Evolutionary conservation across 2,329 filamentous ascomycete genomes (phyloP), one percentile per base, ranked within the genome.

Genomic region (Sclerotinia borealis): DNA sequence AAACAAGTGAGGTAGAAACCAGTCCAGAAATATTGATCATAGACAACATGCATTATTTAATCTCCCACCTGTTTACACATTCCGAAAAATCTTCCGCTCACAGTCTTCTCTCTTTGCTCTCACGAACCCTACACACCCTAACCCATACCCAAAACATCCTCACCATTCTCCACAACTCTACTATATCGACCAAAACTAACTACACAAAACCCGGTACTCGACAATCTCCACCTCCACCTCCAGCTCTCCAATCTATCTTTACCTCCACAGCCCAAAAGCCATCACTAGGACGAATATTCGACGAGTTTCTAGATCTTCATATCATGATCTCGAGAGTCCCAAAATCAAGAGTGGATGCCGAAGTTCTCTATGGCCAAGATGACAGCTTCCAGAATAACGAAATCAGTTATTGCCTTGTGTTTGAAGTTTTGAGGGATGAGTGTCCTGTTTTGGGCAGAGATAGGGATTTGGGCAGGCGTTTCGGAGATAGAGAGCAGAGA

Each of bases 111-210:
- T 76, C 78, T 39, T 73, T 76, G n/a, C 78, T 87, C 27, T 77
- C 78, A 31, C 76, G 74, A 4, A 78, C 76, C 52, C 74, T 86
- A 15, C 78, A 79, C 25, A 72, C 76, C 64, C 73, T 85, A 9
- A 75, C 81, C 1, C 78, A 76, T 36, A 77, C 72, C 10, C 67
- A 75, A 13, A 76, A 73, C 15, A 79, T 83, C 1, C 76, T 86
- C 7, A 75, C 85, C 36, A 72, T 87, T 64, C 74, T 87, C 2
- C 77, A 85, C 63, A 87, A 86, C 74, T 79, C 79, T 0, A 74
- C n/a, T 72, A 72, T 47, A 71, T 73, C n/a, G 72, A 73, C 31
- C 61, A 45, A 64, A 61, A 36, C 22, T 29, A 45, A 59, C 19
- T 41, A 22, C 29, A 36, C 43, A 36, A 64, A 39, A 19, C 19